Percentiles rank a stretch among this genome's conserved stretches.
These are phyloP conservation scores for Mycocentrospora acerina DNA, from an alignment of 2,329 filamentous ascomycete genomes.

Conservation along the genomic window DNA sequence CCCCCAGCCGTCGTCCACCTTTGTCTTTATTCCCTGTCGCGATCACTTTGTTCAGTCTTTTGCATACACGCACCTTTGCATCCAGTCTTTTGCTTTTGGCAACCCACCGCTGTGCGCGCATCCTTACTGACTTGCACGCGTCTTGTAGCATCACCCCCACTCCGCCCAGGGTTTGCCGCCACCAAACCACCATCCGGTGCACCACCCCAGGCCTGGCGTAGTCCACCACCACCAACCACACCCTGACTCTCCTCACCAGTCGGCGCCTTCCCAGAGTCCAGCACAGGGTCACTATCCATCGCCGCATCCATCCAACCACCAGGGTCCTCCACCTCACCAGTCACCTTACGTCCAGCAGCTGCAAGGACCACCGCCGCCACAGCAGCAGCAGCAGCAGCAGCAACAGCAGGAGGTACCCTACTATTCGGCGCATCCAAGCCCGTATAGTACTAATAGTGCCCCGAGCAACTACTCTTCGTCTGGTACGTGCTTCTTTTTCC, in stretches of 20 bases:
- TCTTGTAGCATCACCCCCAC: conserved; percentile 71
- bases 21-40: conserved; percentile 18
- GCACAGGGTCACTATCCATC: conserved; percentile 65
- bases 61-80: conserved; percentile 13
- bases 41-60: conserved; percentile 17
- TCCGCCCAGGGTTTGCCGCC: conserved; percentile 71
- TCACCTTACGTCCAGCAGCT: conserved; percentile 68
- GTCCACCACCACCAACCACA: conserved; percentile 60
- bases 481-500: conserved; percentile 31
- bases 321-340: conserved; percentile 52
- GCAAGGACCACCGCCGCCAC: conserved; percentile 63
- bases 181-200: conserved; percentile 58
- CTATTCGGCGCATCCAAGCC: conserved; percentile 78
- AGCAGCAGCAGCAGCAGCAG: conserved; percentile 64
- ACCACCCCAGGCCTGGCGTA: conserved; percentile 71
- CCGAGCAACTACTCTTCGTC: conserved; percentile 84
- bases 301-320: conserved; percentile 63
- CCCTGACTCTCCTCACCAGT: conserved; percentile 62
- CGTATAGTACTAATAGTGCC: conserved; percentile 80
- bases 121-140: conserved; percentile 33
- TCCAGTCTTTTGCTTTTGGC: conserved; percentile 7
- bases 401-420: conserved; percentile 68
- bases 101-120: conserved; percentile 9
- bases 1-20: conserved; percentile 13
- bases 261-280: conserved; percentile 60